Evolutionary conservation across 768 basidiomycete species (phyloP).

Genomic region (Gloeopeniophorella convolvens): DNA sequence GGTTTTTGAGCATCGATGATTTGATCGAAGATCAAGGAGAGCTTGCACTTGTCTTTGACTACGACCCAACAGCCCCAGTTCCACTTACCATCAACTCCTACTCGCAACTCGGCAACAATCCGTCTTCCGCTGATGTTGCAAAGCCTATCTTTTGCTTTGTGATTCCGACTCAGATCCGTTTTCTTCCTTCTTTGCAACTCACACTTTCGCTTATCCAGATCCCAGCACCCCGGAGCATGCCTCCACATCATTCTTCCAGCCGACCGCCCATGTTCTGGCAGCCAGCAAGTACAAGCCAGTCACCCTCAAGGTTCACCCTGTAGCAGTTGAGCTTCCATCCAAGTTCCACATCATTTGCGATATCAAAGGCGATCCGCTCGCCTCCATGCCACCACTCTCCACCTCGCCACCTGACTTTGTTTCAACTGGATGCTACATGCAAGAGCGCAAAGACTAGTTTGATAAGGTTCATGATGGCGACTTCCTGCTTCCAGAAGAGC

Average conservation of each 20-base stretch:
- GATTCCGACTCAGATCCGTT: too few relatives aligned
- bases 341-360: slow-evolving; percentile 19
- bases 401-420: slow-evolving; percentile 9
- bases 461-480: slow-evolving; percentile 7
- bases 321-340: slow-evolving; percentile 19
- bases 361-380: slow-evolving; percentile 18
- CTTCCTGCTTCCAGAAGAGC: slow-evolving; percentile 32
- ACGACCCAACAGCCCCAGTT: too few relatives aligned
- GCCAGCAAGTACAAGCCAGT: slow-evolving; percentile 27
- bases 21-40: neutral
- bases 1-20: neutral
- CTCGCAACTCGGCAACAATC: too few relatives aligned
- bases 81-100: too few relatives aligned
- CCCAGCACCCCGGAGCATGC: too few relatives aligned
- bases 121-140: too few relatives aligned
- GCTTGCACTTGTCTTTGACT: too few relatives aligned
- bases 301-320: slow-evolving; percentile 15
- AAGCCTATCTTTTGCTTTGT: too few relatives aligned
- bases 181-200: too few relatives aligned
- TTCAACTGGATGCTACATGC: slow-evolving; percentile 14
- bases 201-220: too few relatives aligned
- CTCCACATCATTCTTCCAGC: too few relatives aligned
- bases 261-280: too few relatives aligned
- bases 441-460: slow-evolving; percentile 14
- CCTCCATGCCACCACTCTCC: slow-evolving; percentile 9